Evolutionary conservation across 441 rosid genomes (phyloP), one percentile per base, ranked within the genome.

Genomic region (Arabidopsis hybrid): DNA sequence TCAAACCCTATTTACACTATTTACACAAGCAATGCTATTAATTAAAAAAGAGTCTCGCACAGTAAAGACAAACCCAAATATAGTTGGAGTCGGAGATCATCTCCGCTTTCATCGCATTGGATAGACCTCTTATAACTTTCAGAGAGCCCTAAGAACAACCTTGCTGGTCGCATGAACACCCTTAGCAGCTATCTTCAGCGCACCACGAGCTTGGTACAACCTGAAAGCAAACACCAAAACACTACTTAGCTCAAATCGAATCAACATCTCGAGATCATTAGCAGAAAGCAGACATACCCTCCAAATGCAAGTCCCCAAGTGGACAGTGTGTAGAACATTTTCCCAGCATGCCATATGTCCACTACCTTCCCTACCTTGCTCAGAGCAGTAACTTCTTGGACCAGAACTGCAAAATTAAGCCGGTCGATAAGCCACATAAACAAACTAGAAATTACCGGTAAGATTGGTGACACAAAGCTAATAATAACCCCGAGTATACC

Each of bases 321-420:
- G 55, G 96, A 84, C 29, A 95, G 78, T 7, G 93, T 68, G 66
- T 92, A 92, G 76, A 95, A 89, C 85, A 90, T 70, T 74, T 79
- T 86, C 42, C 97, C 97, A 16, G 92, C 97, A 72, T 90, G 91
- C 97, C 99, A 95, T 76, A 92, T 86, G 78, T 74, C 81, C 31
- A 95, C 74, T 39, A 86, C 75, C 76, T 78, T 89, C 82, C 89
- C 97, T 77, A 89, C 72, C 72, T 87, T 95, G 88, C 91, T 85
- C 70, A 83, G 72, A 34, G 89, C 82, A 61, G 77, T 83, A 61
- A 92, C 77, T 75, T 92, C 95, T 82, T 89, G 85, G n/a, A 83
- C 75, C 34, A 71, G 63, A 83, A 80, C 97, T 92, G 86, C 82
- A 82, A 51, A 39, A 56, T 55, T 36, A 57, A 66, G 52, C 38